Percentiles rank a stretch among this genome's conserved stretches.
phyloP scores from a whole-genome alignment of 768 basidiomycete genomes.

The Mycena albidolilacea region DNA sequence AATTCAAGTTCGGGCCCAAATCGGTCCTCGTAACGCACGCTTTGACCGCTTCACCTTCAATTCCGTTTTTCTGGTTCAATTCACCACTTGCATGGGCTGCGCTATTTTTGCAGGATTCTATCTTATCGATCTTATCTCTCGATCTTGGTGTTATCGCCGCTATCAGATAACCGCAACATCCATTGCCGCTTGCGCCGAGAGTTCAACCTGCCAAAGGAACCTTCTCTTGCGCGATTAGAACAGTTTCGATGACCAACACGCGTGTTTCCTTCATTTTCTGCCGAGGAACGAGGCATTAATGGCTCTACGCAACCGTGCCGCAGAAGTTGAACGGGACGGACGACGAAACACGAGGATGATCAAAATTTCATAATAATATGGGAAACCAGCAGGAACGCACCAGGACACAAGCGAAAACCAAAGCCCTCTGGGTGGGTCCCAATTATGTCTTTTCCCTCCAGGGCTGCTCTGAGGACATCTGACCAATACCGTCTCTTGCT shows the following conservation, averaged over 20 bases:
- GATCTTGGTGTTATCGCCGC: not conserved
- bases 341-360: too few species aligned
- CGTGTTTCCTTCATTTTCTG: not conserved
- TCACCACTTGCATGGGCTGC: not conserved
- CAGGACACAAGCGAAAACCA: too few species aligned
- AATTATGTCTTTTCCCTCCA: too few species aligned
- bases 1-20: not conserved
- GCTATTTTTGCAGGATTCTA: not conserved
- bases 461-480: too few species aligned
- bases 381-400: too few species aligned
- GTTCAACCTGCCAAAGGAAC: not conserved
- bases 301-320: not conserved
- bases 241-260: not conserved
- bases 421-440: too few species aligned
- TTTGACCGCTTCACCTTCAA: not conserved
- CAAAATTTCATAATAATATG: too few species aligned
- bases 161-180: constrained; percentile 3
- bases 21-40: not conserved
- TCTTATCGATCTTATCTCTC: constrained; percentile 14
- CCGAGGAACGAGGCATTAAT: not conserved
- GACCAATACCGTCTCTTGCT: too few species aligned
- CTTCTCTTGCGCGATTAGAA: not conserved
- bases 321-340: too few species aligned
- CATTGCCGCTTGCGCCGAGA: not conserved
- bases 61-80: not conserved